Percentiles rank a stretch among this genome's conserved stretches.
Conservation (phyloP, 1,284 basidiomycete species). For the Boletus subluridellus region DNA sequence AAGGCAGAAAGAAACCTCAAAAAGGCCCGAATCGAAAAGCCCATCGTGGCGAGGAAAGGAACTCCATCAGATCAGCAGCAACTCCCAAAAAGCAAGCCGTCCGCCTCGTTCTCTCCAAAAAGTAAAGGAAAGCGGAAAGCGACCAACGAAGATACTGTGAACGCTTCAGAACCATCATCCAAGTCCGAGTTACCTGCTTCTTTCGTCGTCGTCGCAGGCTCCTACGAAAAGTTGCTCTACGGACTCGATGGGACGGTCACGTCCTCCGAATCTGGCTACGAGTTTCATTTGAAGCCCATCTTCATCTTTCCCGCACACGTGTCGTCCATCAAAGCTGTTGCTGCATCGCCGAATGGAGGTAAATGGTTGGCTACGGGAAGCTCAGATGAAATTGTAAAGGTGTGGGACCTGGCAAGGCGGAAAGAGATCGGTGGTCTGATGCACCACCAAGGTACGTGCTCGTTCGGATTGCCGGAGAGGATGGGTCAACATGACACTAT, state of each 20-base stretch:
- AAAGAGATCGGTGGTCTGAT: conserved; percentile 92
- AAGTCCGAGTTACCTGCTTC: conserved; percentile 43
- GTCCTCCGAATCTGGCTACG: conserved; percentile 32
- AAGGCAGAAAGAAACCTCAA: conserved; percentile 24
- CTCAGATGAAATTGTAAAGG: conserved; percentile 92
- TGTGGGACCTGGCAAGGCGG: conserved; percentile 90
- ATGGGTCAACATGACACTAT: neutral
- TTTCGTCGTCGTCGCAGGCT: conserved; percentile 87
- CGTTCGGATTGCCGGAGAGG: neutral
- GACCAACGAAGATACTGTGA: conserved; percentile 2
- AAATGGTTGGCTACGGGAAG: conserved; percentile 97
- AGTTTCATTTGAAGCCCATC: conserved; percentile 67
- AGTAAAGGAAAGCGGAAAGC: conserved; percentile 25
- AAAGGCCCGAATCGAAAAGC: conserved; percentile 25
- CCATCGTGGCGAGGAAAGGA: conserved; percentile 1
- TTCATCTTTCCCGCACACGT: conserved; percentile 98
- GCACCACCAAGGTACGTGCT: conserved; percentile 80
- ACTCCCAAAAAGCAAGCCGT: neutral
- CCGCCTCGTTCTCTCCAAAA: conserved; percentile 17
- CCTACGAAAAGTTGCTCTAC: conserved; percentile 94
- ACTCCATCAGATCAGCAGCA: neutral
- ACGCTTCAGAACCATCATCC: neutral
- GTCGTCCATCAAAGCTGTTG: conserved; percentile 86
- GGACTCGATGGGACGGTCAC: conserved; percentile 74
- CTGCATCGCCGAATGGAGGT: conserved; percentile 79